Evolutionary conservation across 345 rosid genomes (phyloP), one percentile per base, ranked within the genome.

Genomic region (Acer saccharum): DNA sequence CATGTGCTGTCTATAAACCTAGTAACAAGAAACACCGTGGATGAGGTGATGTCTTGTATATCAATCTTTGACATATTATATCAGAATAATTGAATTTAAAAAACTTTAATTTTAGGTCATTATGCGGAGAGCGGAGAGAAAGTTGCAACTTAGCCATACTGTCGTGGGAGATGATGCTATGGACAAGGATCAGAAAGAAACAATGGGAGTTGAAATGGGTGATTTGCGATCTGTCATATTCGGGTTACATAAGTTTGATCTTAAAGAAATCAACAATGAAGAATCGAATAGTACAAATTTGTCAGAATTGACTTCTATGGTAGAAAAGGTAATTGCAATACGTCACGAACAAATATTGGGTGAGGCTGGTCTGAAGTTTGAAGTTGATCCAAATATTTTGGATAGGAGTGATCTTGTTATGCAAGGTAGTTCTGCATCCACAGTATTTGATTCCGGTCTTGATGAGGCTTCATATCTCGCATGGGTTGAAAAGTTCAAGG

Each of bases 401-500:
- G 69, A 79, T n/a, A 80, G 75, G 10, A 23, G 27, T 43, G 80
- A 84, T 67, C 32, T 66, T 66, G 44, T 77, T 23, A 55, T 12
- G 80, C 65, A 35, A 74, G 84, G 74, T 65, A 75, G 44, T 74
- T 84, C 85, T 78, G 71, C 88, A 60, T 81, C 82, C 16, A 77
- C 61, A 8, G 52, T 35, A 81, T 72, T 79, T 78, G 79, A 89
- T 78, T 81, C 93, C 65, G 91, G 84, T 87, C 87, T 93, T 81
- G 94, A 91, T 76, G 98, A 95, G 84, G 94, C 89, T 81, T 89
- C 95, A 23, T 94, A 93, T 87, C 91, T 84, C 46, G 84, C 92
- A 60, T 93, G 98, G 98, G 88, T 93, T 84, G 91, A 90, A 86
- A 91, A 89, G 62, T 86, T 93, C 61, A 90, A 91, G 81, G 89